Evolutionary conservation across 169 alveolate genomes (phyloP), one percentile per base, ranked within the genome.

Genomic region (Plasmodium yoelii): DNA sequence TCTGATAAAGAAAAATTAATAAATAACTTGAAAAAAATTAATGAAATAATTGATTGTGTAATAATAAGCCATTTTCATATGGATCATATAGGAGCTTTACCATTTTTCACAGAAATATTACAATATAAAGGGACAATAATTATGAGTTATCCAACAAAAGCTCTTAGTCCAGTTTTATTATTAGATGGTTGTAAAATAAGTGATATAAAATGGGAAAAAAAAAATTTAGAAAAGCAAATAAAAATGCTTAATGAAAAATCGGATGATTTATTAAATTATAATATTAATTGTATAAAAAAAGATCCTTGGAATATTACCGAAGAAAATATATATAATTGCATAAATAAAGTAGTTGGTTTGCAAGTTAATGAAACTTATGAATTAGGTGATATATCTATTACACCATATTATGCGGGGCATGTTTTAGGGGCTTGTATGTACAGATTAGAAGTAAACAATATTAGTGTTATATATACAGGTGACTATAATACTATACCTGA

Each of bases 51-150:
- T 8, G 99, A 98, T 80, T 93, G 97, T 91, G 97, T 97, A n/a
- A 92, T 98, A 7, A 96, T 98, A 18, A 97, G 99, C 59, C 99
- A 98, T 93, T 99, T 98, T 91, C 99, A 98, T 88, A 94, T 98
- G 72, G 99, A 98, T 90, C 99, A 99, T 88, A 96, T 98, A 86
- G 99, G 99, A 1, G 99, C 99, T n/a, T 93, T 99, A 24, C 99
- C 99, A 42, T 98, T 96, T 92, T 96, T 99, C 55, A 97, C 99
- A 15, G 99, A 98, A 92, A 93, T 96, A 72, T 93, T 97, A 87
- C 93, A 96, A 56, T 95, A 93, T 74, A 88, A 91, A 10, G 99
- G 99, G 5, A 99, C 99, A 2, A 94, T 98, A 42, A 93, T 96
- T 53, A 97, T 98, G 98, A 97, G 99, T 10, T 97, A 96, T 88